A percentile compares a stretch with the other conserved stretches of the same genome.
Conservation (phyloP, 2,329 filamentous ascomycete genomes). For the Arthrobotrys pseudoclavata region DNA sequence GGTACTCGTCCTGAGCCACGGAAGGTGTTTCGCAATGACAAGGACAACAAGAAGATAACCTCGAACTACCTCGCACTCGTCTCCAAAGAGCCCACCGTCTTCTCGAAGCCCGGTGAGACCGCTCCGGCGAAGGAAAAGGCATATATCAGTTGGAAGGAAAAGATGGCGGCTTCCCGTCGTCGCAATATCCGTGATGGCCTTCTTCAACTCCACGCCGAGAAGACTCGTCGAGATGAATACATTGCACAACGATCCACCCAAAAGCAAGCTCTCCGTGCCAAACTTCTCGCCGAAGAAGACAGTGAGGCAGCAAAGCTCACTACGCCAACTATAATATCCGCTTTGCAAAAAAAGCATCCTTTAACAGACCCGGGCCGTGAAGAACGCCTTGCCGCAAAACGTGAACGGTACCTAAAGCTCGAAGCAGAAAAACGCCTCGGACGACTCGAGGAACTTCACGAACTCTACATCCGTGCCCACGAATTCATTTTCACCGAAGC, state of each 20-base stretch:
- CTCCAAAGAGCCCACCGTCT: constrained; percentile 64
- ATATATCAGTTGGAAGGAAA: constrained; percentile 76
- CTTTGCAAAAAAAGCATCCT: constrained; percentile 70
- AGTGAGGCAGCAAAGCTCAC: constrained; percentile 83
- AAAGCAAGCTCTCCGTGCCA: constrained; percentile 70
- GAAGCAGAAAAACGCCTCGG: constrained; percentile 72
- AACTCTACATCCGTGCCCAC: constrained; percentile 89
- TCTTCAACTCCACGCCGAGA: constrained; percentile 76
- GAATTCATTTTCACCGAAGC: constrained; percentile 86
- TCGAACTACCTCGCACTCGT: constrained; percentile 48
- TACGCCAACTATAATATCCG: constrained; percentile 74
- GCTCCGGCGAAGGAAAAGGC: constrained; percentile 48
- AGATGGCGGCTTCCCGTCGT: constrained; percentile 79
- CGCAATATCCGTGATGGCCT: constrained; percentile 80
- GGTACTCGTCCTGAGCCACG: constrained; percentile 48
- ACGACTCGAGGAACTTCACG: constrained; percentile 80
- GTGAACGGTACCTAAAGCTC: constrained; percentile 64
- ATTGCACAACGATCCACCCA: constrained; percentile 67
- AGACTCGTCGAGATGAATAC: constrained; percentile 68
- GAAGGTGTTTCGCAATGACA: constrained; percentile 40
- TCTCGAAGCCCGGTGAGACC: constrained; percentile 66
- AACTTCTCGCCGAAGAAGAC: constrained; percentile 74
- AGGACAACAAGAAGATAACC: constrained; percentile 39
- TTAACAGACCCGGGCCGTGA: constrained; percentile 76
- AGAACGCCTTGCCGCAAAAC: constrained; percentile 64